Evolutionary conservation across 2,329 filamentous ascomycete species (phyloP).

Genomic region (Botryotinia convoluta): DNA sequence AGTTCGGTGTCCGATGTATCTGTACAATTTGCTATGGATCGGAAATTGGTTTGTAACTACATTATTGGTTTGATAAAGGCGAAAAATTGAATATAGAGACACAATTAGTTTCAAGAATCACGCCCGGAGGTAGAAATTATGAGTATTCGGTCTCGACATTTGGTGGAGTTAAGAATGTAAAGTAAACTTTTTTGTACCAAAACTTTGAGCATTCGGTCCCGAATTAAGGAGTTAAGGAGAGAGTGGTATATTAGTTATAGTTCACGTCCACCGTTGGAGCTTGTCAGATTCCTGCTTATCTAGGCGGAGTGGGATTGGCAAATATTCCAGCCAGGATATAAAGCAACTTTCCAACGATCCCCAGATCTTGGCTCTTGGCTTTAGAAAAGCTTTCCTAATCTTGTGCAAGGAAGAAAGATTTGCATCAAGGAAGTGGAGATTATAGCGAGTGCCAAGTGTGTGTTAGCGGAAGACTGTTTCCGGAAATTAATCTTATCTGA

Average conservation of each 20-base stretch:
- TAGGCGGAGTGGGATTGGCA: neutral
- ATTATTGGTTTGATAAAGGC: neutral
- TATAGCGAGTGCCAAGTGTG: neutral
- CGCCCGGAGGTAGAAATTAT: neutral
- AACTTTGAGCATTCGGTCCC: neutral
- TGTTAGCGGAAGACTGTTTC: neutral
- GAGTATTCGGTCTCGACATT: neutral
- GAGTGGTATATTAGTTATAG: neutral
- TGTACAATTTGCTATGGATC: too few relatives aligned
- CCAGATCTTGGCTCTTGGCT: constrained; percentile 10
- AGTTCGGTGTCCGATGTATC: neutral
- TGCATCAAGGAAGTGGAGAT: neutral
- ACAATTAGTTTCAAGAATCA: neutral
- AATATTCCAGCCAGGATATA: neutral
- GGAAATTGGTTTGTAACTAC: neutral
- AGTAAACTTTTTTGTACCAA: neutral
- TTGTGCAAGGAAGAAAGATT: neutral
- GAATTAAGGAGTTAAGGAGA: neutral
- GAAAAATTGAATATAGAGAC: neutral
- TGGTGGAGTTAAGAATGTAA: neutral
- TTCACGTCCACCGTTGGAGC: neutral
- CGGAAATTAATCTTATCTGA: neutral
- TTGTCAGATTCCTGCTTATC: neutral
- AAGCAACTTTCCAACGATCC: neutral
- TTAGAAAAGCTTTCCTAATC: neutral